Evolutionary conservation across 208 protist genomes (phyloP).

Genomic region (Phytomonas sp.): DNA sequence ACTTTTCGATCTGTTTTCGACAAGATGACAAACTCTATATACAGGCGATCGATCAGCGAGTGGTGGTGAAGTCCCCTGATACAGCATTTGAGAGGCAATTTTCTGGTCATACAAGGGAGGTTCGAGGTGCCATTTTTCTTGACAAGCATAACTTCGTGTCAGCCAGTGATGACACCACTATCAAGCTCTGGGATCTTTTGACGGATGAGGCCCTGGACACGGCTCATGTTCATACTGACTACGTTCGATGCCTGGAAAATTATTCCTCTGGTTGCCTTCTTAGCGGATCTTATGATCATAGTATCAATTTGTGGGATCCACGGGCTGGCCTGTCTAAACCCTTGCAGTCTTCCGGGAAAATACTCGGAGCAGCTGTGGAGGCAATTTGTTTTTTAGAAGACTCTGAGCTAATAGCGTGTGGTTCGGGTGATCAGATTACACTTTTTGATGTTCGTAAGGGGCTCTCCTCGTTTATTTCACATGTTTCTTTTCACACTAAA

Average conservation of each 20-base stretch:
- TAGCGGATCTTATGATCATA: constrained; percentile 83
- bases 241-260: constrained; percentile 62
- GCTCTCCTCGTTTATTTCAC: constrained; percentile 27
- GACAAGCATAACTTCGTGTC: constrained; percentile 69
- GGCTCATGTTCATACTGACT: constrained; percentile 63
- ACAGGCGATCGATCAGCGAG: constrained; percentile 67
- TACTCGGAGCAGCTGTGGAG: constrained; percentile 45
- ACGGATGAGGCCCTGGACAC: constrained; percentile 46
- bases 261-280: constrained; percentile 58
- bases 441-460: constrained; percentile 71
- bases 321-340: constrained; percentile 42
- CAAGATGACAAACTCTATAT: constrained; percentile 78
- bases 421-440: constrained; percentile 42
- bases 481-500: constrained; percentile 75
- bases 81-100: constrained; percentile 81
- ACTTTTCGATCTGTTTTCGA: constrained; percentile 65
- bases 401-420: constrained; percentile 28
- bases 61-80: constrained; percentile 65
- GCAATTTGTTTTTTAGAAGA: constrained; percentile 34
- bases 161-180: constrained; percentile 74
- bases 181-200: constrained; percentile 78
- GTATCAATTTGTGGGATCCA: constrained; percentile 73
- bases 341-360: constrained; percentile 30
- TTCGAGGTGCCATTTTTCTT: constrained; percentile 66
- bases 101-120: constrained; percentile 65